Evolutionary conservation across 2,329 filamentous ascomycete species (phyloP), one percentile per base, ranked within the genome.

Genomic region (Thielaviopsis ethacetica): DNA sequence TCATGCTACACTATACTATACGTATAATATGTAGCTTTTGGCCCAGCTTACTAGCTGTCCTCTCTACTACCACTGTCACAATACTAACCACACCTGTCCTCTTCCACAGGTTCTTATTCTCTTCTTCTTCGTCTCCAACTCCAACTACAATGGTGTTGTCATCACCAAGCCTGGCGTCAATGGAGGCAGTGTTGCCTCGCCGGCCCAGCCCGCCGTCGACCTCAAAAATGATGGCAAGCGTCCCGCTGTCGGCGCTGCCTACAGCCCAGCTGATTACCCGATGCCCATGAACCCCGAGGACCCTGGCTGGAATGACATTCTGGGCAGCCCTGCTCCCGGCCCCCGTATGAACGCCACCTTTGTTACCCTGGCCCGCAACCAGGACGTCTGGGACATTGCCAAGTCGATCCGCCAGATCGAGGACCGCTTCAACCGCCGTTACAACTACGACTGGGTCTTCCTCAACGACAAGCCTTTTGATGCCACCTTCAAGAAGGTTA

Each of bases 401-500:
- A 83, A 89, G 67, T 96, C 91, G 13, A 98, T 98, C 68, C 88
- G 93, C 59, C 88, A 95, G 68, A 84, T 98, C 59, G 93, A 98
- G 73, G 93, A 98, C 72, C 88, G 93, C 68, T 98, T 98, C 82
- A 98, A 98, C 76, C 83, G 84, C 67, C 87, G 91, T 67, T 97
- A 87, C 76, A 85, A 95, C 76, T 98, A 98, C 73, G 91, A 97
- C 70, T 98, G 94, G 94, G 91, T 98, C 57, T 98, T 98, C 75
- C 76, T 98, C 62, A 98, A 98, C 73, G 93, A 98, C 70, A 83
- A 91, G 70, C 88, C 90, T 0, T 98, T 98, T 68, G 87, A 95
- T 68, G 86, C 88, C 2, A 84, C 83, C 10, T 98, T 98, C 79
- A 97, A 91, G 72, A 91, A 89, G 72, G 79, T 97, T 64, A 98